phyloP scores from a whole-genome alignment of 805 yeast genomes.

The Brettanomyces bruxellensis region DNA sequence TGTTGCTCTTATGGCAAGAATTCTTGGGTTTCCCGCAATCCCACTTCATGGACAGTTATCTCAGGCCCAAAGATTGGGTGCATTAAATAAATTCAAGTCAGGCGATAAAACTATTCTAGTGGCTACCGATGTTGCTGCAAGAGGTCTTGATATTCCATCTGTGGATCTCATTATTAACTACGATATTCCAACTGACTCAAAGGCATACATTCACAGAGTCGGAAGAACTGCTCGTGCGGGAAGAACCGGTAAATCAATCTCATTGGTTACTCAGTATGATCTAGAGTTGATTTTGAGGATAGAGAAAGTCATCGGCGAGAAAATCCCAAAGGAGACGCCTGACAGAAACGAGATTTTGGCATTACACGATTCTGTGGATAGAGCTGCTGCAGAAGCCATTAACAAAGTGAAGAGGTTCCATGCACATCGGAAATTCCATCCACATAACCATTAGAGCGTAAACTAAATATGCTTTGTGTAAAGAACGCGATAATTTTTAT shows the following conservation, averaged over 20 bases:
- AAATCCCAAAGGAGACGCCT: conserved; percentile 74
- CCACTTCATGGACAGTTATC: conserved; percentile 91
- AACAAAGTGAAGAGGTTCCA: conserved; percentile 66
- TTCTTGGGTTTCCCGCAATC: conserved; percentile 78
- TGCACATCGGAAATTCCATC: conserved; percentile 9
- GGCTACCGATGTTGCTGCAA: conserved; percentile 88
- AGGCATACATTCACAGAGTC: conserved; percentile 91
- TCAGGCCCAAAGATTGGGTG: conserved; percentile 78
- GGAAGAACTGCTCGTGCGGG: conserved; percentile 99
- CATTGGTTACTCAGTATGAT: conserved; percentile 91
- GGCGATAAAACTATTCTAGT: conserved; percentile 62
- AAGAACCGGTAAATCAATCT: conserved; percentile 76
- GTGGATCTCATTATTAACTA: conserved; percentile 86
- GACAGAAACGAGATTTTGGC: conserved; percentile 70
- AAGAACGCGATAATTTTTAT: no score
- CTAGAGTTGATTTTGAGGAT: conserved; percentile 80
- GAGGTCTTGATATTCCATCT: conserved; percentile 94
- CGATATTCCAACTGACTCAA: conserved; percentile 93
- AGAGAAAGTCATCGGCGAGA: conserved; percentile 77
- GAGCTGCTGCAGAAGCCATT: conserved; percentile 86
- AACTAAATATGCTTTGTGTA: no score
- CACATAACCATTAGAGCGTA: neutral
- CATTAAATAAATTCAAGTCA: conserved; percentile 68
- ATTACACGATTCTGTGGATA: conserved; percentile 79
- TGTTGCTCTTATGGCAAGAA: conserved; percentile 70